Evolutionary conservation across 169 alveolate species (phyloP), one percentile per base, ranked within the genome.

Genomic region (Babesia gibsoni): DNA sequence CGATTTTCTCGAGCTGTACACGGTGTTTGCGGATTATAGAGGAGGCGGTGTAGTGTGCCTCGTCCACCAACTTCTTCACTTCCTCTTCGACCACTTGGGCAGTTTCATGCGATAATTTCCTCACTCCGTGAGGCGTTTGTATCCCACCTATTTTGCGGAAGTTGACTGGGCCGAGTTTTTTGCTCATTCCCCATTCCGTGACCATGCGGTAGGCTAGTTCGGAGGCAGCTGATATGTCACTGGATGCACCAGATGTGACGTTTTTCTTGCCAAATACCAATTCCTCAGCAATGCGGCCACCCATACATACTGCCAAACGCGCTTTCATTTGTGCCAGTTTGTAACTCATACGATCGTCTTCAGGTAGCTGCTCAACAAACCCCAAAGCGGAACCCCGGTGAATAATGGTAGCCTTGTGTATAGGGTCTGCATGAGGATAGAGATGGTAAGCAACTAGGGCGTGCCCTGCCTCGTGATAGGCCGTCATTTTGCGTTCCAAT

Each of bases 231-330:
- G 80, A 49, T 20, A 96, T 91, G 70, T 96, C 99, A 67, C 93
- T 78, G 46, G 95, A 80, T 23, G 98, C 97, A 12, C 99, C 99
- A 20, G 96, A 88, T 29, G 98, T 94, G 14, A 95, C 86, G 48
- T 90, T 84, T 29, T 93, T 89, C 42, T 72, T 67, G 16, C 99
- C 99, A 25, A 94, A 83, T 54, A 92, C 96, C 3, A 96, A 63
- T 43, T 91, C 91, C 83, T 96, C 99, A 39, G 98, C 98, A 7
- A 94, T 94, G 52, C 98, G 86, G 10, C 99, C 99, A 16, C 98
- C 99, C 98, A 96, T 93, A 42, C 97, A 94, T 0, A 94, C 97
- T 43, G 97, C 98, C 49, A 96, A 86, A 37, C 93, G 77, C 46
- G 98, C 98, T 50, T 92, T 86, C 82, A 95, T 90, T 79, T 93